Base-by-base conservation (phyloP, 202 grass and related monocot genomes). In the Zizania palustris region DNA sequence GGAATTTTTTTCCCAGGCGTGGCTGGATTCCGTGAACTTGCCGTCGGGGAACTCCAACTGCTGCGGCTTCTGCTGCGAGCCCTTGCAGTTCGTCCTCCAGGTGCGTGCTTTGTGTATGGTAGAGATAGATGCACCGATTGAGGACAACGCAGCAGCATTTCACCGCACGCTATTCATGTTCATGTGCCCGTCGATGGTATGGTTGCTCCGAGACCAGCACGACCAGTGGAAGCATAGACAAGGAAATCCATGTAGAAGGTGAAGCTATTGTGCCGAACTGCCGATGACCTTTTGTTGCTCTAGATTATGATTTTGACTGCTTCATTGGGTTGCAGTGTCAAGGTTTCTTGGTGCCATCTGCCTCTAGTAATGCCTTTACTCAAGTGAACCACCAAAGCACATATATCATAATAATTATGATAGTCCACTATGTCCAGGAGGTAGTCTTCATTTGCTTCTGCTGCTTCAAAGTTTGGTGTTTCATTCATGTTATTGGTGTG, bases 101-200 rank as follows among this genome's bases (percentile, higher is more conserved):
- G 91, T 92, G 59, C 43, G 75, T 49, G 4, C 40, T 72, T 56
- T 61, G 53, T 63, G 59, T 53, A 50, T 65, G 11, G 65, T 80
- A n/a, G n/a, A 95, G 96, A 65, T 95, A 70, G 95, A 98, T 87
- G 89, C 89, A 7, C 74, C 85, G 28, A 83, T 85, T 36, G 51
- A 78, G 35, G 84, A 63, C 4, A 87, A 92, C 39, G 60, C 85
- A 3, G 81, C 83, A 15, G 67, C 85, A 13, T 99, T 99, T 71
- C 92, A 99, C 84, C 85, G 88, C 35, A 89, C 85, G 1, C 44
- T 99, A 21, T 91, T 92, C 50, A 36, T 96, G 67, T 96, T 93
- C 85, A 96, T 96, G 80, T 99, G 96, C 75, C 87, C 88, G 39
- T 96, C 87, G 0, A 93, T 96, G 90, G 39, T 75, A 12, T 99